Evolutionary conservation across 768 basidiomycete species (phyloP).

Genomic region (Boletus huronensis): DNA sequence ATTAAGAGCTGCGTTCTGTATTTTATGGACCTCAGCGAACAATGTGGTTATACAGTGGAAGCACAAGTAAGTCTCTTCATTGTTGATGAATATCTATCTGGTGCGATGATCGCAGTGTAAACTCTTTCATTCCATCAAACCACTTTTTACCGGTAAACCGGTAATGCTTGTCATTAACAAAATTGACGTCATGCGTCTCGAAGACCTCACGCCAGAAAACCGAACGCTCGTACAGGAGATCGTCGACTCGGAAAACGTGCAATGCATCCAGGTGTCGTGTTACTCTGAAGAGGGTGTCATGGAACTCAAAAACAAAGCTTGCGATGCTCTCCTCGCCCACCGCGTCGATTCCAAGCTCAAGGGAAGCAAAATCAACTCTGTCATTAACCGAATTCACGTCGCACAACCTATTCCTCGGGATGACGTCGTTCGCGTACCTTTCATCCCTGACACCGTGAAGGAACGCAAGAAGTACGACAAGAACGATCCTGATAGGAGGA

Average conservation of each 20-base stretch:
- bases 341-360: constrained; percentile 93
- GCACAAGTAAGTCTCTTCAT: constrained; percentile 66
- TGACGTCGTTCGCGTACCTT: constrained; percentile 81
- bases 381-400: constrained; percentile 95
- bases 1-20: constrained; percentile 91
- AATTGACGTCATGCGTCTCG: constrained; percentile 87
- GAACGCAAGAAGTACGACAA: constrained; percentile 81
- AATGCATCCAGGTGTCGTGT: constrained; percentile 84
- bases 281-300: constrained; percentile 98
- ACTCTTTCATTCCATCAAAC: constrained; percentile 99
- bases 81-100: not conserved
- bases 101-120: constrained; percentile 62
- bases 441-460: constrained; percentile 84
- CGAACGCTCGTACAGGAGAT: constrained; percentile 86
- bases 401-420: constrained; percentile 89
- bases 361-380: constrained; percentile 86
- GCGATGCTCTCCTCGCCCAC: constrained; percentile 92
- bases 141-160: constrained; percentile 91
- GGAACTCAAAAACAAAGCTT: constrained; percentile 92
- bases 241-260: constrained; percentile 66
- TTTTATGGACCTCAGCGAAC: constrained; percentile 98
- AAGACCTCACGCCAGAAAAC: constrained; percentile 74
- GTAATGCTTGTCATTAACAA: constrained; percentile 97
- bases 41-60: constrained; percentile 96
- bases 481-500: constrained; percentile 73